Conservation (phyloP, 2,329 filamentous ascomycete genomes). For the Ascochyta rabiei region DNA sequence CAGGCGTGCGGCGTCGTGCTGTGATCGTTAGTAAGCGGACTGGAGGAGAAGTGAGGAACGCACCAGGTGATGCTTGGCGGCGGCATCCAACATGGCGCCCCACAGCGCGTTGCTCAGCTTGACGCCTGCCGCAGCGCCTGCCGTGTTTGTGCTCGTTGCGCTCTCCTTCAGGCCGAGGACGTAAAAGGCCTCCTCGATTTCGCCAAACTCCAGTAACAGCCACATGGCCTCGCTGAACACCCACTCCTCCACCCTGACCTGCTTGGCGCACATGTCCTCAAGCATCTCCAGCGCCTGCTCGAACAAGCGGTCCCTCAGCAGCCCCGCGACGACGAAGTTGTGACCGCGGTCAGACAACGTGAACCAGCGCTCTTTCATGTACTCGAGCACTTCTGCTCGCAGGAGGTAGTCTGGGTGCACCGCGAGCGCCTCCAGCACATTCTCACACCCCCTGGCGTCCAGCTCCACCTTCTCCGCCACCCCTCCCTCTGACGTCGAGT, state of each 20-base stretch:
- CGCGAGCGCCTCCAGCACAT: slow-evolving; percentile 72
- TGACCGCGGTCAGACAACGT: slow-evolving; percentile 65
- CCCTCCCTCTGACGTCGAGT: slow-evolving; percentile 22
- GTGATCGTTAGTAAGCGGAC: slow-evolving; percentile 13
- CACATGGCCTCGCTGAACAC: slow-evolving; percentile 79
- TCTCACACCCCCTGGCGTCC: slow-evolving; percentile 72
- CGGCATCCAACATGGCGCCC: slow-evolving; percentile 76
- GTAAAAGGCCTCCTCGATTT: slow-evolving; percentile 77
- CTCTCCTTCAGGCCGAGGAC: slow-evolving; percentile 61
- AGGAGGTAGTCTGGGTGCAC: slow-evolving; percentile 86
- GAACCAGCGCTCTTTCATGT: slow-evolving; percentile 78
- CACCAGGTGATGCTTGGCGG: slow-evolving; percentile 66
- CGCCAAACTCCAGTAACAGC: slow-evolving; percentile 71
- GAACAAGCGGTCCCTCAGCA: slow-evolving; percentile 80
- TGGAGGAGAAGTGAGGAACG: slow-evolving; percentile 9
- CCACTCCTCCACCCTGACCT: slow-evolving; percentile 68
- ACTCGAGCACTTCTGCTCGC: slow-evolving; percentile 71
- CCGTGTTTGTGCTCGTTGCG: slow-evolving; percentile 6
- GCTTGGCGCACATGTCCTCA: slow-evolving; percentile 67
- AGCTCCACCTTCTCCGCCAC: slow-evolving; percentile 61
- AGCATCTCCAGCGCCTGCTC: slow-evolving; percentile 78
- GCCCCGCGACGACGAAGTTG: slow-evolving; percentile 71
- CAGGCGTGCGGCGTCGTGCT: slow-evolving; percentile 69
- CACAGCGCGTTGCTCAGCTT: slow-evolving; percentile 64
- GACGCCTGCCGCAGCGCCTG: slow-evolving; percentile 29